Evolutionary conservation across 2,329 filamentous ascomycete genomes (phyloP), one percentile per base, ranked within the genome.

Genomic region (Drechslera avenae): DNA sequence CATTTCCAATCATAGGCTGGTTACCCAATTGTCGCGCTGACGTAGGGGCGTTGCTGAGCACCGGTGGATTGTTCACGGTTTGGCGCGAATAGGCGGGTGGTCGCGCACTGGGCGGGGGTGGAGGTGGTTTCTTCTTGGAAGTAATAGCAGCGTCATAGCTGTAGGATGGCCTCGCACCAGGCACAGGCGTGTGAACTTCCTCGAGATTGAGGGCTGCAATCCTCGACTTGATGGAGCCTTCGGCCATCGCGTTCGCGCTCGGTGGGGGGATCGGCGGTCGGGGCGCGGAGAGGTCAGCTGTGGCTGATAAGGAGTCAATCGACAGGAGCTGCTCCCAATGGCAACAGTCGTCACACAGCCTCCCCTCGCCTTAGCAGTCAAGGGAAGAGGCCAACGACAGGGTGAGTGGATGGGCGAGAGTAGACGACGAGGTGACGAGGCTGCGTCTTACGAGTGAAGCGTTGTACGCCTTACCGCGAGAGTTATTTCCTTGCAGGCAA

Each of bases 191-290:
- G 40, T 73, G 67, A 13, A 78, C 75, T 54, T 79, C 72, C 36
- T 78, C 72, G 33, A 80, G 68, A 56, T 80, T 78, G 43, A 81
- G 62, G 2, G 76, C 74, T 2, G 78, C 78, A 48, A 80, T 80
- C 50, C 78, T 76, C 39, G 75, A 73, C 54, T 73, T 74, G 60
- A 81, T 76, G 48, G 75, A 40, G 51, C 48, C 46, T 14, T 71
- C 67, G 36, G 67, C 68, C 72, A 74, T 74, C 36, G 50, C 60
- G 57, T 45, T 33, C 39, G 34, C 32, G 41, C 54, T 43, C 26
- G 42, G 55, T 50, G 52, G 57, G 47, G 47, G 39, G 36, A 50
- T 40, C 40, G 37, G 39, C 48, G 48, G 30, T 40, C 39, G 47
- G 41, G 40, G 46, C 43, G 50, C 36, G 33, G 28, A 16, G 44